phyloP scores from a whole-genome alignment of 2,329 filamentous ascomycete species.

The Cadophora malorum region DNA sequence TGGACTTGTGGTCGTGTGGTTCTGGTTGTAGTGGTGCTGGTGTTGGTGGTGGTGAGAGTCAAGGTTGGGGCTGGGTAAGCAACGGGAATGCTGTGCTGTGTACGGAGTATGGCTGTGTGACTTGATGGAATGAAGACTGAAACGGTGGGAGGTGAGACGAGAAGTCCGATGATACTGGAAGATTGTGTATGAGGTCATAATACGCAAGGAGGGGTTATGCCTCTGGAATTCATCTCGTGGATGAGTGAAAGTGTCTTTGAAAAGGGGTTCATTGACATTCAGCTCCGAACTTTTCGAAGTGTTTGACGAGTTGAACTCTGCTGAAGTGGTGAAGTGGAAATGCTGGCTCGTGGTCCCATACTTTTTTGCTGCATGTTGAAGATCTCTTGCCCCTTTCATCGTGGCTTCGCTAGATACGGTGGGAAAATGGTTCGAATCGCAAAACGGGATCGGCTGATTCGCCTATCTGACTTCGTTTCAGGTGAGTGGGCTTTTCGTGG shows the following conservation, averaged over 20 bases:
- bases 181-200: neutral
- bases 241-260: neutral
- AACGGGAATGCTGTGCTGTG: neutral
- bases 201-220: neutral
- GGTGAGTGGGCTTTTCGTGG: constrained; percentile 9
- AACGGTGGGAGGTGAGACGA: constrained; percentile 1
- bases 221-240: neutral
- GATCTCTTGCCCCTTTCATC: constrained; percentile 7
- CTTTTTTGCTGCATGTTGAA: neutral
- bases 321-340: neutral
- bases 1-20: neutral
- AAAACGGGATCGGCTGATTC: constrained; percentile 24
- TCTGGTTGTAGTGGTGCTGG: too few species aligned
- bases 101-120: neutral
- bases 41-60: too few species aligned
- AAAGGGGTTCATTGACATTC: neutral
- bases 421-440: constrained; percentile 1
- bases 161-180: neutral
- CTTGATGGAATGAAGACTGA: constrained; percentile 1
- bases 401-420: neutral
- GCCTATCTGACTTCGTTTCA: constrained; percentile 30
- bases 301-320: neutral
- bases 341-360: neutral
- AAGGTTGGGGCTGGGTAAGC: too few species aligned
- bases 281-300: too few species aligned